Evolutionary conservation across 306 rosid species (phyloP), one percentile per base, ranked within the genome.

Genomic region (Trifolium dubium): DNA sequence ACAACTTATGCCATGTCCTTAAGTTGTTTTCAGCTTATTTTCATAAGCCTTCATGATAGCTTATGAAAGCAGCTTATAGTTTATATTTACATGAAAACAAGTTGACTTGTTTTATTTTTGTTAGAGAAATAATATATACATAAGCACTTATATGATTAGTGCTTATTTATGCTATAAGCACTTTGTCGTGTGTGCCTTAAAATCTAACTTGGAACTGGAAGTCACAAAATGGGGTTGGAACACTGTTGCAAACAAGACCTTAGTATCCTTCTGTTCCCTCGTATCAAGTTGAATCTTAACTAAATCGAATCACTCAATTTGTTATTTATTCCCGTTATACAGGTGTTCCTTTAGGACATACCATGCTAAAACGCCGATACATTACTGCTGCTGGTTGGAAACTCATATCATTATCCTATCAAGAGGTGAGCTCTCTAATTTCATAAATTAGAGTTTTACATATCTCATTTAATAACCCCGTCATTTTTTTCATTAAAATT

Each of bases 291-390:
- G 58, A 71, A 64, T 74, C 67, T 43, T 43, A 29, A 54, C 54
- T 61, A 49, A 30, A 56, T 23, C 10, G 32, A 41, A 41, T 70
- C 60, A 59, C 5, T 8, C 18, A 18, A 46, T 80, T 68, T 49
- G 30, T 75, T 59, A 40, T 32, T 67, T 56, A 39, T 70, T 55
- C 53, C 59, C 75, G 62, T 23, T 59, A 39, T 85, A 85, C 83
- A 94, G 98, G 88, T 73, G 82, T 83, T 18, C 92, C 97, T 69
- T 69, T 94, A 80, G 98, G 97, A 58, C 98, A 94, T 79, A 89
- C 98, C 12, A 79, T 83, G 81, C 75, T 94, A 35, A 91, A 94
- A 78, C 89, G 89, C 40, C 92, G 97, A 69, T 88, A 86, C 77
- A 65, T 94, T 40, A 83, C 91, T 17, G 84, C 94, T 75, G 86